Conservation (phyloP, 257 asterid genomes). For the Solanum paucissectum region DNA sequence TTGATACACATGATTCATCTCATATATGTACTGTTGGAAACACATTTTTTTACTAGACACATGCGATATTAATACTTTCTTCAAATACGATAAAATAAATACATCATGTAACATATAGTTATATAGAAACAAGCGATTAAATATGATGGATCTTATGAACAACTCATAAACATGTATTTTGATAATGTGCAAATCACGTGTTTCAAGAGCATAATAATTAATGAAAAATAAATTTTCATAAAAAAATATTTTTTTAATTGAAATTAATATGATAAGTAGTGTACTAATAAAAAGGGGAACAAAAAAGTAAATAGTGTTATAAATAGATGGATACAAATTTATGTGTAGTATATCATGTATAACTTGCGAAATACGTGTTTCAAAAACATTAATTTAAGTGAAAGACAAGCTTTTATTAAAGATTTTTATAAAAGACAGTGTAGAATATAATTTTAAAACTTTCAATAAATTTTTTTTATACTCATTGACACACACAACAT, state of each 20-base stretch:
- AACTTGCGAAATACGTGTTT: too few species aligned
- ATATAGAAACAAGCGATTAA: not conserved
- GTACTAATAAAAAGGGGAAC: not conserved
- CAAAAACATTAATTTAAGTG: too few species aligned
- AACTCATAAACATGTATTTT: not conserved
- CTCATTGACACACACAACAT: not conserved
- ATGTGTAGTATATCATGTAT: too few species aligned
- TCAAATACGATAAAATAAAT: too few species aligned
- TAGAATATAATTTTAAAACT: too few species aligned
- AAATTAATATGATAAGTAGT: not conserved
- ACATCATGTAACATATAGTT: not conserved
- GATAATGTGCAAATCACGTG: not conserved
- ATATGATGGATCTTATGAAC: not conserved
- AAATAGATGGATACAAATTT: not conserved
- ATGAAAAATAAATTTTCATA: too few species aligned
- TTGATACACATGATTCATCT: not conserved
- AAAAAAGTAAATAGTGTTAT: too few species aligned
- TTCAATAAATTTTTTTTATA: too few species aligned
- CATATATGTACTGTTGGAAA: not conserved
- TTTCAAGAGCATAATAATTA: not conserved
- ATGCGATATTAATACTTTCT: not conserved
- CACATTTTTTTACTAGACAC: not conserved
- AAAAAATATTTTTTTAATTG: too few species aligned
- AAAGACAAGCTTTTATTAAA: too few species aligned
- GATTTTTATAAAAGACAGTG: not conserved